Evolutionary conservation across 495 filamentous ascomycete species (phyloP), one percentile per base, ranked within the genome.

Genomic region (Hypoxylon fuscum): DNA sequence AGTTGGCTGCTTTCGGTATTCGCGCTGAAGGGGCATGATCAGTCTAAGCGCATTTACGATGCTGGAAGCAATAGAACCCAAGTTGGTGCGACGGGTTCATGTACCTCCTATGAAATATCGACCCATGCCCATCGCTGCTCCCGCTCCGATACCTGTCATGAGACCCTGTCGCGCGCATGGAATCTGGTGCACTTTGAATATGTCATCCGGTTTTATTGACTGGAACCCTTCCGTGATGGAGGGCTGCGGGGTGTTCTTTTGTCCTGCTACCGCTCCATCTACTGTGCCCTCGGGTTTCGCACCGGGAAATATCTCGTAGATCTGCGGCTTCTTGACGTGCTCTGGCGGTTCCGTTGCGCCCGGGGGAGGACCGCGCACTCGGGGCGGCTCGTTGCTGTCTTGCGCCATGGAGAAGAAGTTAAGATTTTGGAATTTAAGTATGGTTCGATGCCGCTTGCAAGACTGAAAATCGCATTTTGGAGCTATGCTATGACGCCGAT

Each of bases 151-250:
- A 20, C 93, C 95, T 1, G 87, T 86, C 68, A 98, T 75, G 53
- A 96, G 76, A 12, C 90, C 86, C 64, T 95, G 88, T 22, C 94
- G 85, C 3, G 90, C 88, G 75, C 95, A 97, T 15, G 94, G 95
- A 59, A 85, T 80, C 68, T 89, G 88, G 74, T 93, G 87, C 55
- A 96, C 82, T 8, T 85, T 82, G 21, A 85, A 78, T 51, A 93
- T 88, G 70, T 96, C 90, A 43, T 86, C 77, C 7, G 86, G 47
- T 12, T 83, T 84, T 45, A 97, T 85, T 17, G 83, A 83, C 35
- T 85, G 83, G 18, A 90, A 71, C 0, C 85, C 90, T 12, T 93
- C 88, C 7, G 77, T 75, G 37, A 96, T 77, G 72, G 34, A 74
- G 38, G 35, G 76, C 72, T 44, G 81, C 78, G 32, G 78, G 81